Conservation (phyloP, 345 rosid species). For the Erodium maritimum region DNA sequence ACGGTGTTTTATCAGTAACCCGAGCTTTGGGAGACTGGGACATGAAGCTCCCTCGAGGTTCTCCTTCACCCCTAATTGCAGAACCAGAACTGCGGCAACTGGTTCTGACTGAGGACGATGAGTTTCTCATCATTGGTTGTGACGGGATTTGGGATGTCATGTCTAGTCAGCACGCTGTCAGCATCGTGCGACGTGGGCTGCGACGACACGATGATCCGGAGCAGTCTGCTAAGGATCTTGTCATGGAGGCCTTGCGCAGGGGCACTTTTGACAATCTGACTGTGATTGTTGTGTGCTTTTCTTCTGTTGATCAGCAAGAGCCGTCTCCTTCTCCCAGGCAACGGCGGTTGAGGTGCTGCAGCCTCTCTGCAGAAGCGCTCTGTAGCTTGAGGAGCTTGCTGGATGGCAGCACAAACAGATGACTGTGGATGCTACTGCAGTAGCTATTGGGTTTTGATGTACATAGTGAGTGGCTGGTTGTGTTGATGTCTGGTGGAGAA, state of each 20-base stretch:
- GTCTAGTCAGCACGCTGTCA: conserved; percentile 7
- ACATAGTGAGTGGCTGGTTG: no score
- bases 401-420: conserved; percentile 1
- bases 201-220: conserved; percentile 8
- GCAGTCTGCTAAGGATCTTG: conserved; percentile 7
- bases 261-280: conserved; percentile 5
- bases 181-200: conserved; percentile 4
- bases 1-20: conserved; percentile 3
- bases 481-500: no score
- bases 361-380: conserved; percentile 3
- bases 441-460: no score
- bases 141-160: conserved; percentile 12
- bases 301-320: conserved; percentile 1
- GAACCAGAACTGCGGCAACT: conserved; percentile 5
- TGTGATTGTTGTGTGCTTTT: conserved; percentile 5
- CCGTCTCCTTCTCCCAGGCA: not conserved
- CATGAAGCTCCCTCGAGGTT: conserved; percentile 8
- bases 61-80: conserved; percentile 6
- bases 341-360: conserved; percentile 4
- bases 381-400: conserved; percentile 8
- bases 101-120: conserved; percentile 3
- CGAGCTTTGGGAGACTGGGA: conserved; percentile 14
- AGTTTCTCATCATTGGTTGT: conserved; percentile 8
- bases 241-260: conserved; percentile 4
- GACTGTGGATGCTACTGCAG: no score